Evolutionary conservation across 139 green algal genomes (phyloP).

Genomic region (Ettlia oleoabundans): DNA sequence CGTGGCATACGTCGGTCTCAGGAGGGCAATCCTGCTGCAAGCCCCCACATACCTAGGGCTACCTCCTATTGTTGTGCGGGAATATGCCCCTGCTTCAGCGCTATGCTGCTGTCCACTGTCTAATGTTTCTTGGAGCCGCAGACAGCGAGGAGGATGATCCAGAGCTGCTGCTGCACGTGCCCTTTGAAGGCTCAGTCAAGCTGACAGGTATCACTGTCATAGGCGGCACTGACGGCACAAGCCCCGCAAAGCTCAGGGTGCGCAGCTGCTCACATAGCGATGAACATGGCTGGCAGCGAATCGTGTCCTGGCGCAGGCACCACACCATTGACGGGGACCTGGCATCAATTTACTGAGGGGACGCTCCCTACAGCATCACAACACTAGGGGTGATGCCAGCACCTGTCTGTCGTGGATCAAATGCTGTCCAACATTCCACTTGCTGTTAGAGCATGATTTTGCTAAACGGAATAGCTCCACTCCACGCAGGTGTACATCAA

Average conservation of each 20-base stretch:
- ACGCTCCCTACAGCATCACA: neutral
- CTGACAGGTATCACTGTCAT: slow-evolving; percentile 86
- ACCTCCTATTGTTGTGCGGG: no score
- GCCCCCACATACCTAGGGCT: no score
- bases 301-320: no score
- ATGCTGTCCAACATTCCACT: no score
- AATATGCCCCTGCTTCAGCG: no score
- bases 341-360: neutral
- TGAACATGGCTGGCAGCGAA: no score
- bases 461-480: no score
- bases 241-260: slow-evolving; percentile 67
- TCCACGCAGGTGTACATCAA: slow-evolving; percentile 72
- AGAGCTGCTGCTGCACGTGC: slow-evolving; percentile 90
- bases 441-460: no score
- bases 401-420: neutral
- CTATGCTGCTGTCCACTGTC: no score
- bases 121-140: neutral
- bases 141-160: slow-evolving; percentile 84
- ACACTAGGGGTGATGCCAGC: neutral
- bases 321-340: neutral
- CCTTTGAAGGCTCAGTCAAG: slow-evolving; percentile 85
- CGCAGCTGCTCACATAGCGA: no score
- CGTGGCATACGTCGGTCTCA: no score
- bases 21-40: no score
- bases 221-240: slow-evolving; percentile 40